Evolutionary conservation across 2,329 filamentous ascomycete species (phyloP).

Genomic region (Trichoderma asperellum): DNA sequence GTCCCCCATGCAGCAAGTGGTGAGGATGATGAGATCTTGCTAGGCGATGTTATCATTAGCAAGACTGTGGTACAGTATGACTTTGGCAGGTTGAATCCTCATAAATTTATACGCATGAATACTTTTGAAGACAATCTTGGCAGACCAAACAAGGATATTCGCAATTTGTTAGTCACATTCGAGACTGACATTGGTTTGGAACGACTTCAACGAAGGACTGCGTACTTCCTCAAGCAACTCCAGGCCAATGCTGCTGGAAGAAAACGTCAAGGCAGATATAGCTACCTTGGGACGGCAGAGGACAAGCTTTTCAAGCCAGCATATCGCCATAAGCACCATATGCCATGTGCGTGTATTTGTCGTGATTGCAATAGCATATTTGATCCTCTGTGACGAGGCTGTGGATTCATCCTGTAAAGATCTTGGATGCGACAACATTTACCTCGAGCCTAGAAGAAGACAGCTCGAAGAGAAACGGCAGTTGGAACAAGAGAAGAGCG

Average conservation of each 20-base stretch:
- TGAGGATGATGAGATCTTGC: slow-evolving; percentile 32
- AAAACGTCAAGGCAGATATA: slow-evolving; percentile 29
- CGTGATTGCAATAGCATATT: not conserved
- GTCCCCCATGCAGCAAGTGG: slow-evolving; percentile 33
- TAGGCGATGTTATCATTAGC: slow-evolving; percentile 42
- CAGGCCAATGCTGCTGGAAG: slow-evolving; percentile 24
- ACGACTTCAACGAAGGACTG: slow-evolving; percentile 17
- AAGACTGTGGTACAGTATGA: slow-evolving; percentile 40
- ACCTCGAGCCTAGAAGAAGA: slow-evolving; percentile 42
- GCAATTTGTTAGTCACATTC: slow-evolving; percentile 35
- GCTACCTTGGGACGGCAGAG: slow-evolving; percentile 35
- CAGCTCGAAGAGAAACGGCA: slow-evolving; percentile 27
- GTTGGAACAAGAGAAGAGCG: not conserved
- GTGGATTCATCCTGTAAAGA: slow-evolving; percentile 24
- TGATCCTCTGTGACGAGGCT: slow-evolving; percentile 28
- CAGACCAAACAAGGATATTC: slow-evolving; percentile 36
- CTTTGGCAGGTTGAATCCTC: slow-evolving; percentile 35
- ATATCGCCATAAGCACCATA: slow-evolving; percentile 42
- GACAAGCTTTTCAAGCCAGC: slow-evolving; percentile 39
- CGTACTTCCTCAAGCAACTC: slow-evolving; percentile 26
- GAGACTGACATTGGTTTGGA: slow-evolving; percentile 29
- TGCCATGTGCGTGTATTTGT: slow-evolving; percentile 13
- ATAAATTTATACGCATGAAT: slow-evolving; percentile 35
- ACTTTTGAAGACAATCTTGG: slow-evolving; percentile 36
- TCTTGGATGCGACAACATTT: slow-evolving; percentile 25